Base-by-base conservation (phyloP, 352 stramenopile genomes). In the Peronospora farinosa region DNA sequence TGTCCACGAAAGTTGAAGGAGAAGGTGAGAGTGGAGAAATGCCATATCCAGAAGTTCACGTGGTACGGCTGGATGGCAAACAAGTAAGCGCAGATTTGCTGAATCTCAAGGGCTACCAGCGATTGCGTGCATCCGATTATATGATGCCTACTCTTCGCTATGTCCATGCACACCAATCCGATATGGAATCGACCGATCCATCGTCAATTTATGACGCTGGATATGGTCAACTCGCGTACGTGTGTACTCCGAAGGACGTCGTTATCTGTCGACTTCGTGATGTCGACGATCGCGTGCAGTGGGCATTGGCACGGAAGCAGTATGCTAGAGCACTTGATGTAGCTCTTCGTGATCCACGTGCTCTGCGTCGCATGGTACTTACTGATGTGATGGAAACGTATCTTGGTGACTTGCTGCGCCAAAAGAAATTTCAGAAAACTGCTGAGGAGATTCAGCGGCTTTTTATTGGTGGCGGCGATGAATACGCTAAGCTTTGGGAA, bases 51-150 rank as follows among this genome's bases (percentile, higher is more conserved):
- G 82, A 92, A 43, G 66, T 92, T 19, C 82, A 92, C 42, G 78
- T 98, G 21, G 90, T 95, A 1, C 85, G 94, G 21, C 48, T 95
- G 0, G 60, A 92, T 49, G 93, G 92, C 3, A 87, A 86, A 21
- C 66, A 84, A 50, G 75, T 98, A n/a, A 90, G 77, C 15, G 78
- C 79, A 0, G 82, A 90, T 48, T 74, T 90, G 17, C 35, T 92
- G 13, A 81, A 86, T 39, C 57, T 92, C 12, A 75, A 77, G 47
- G 77, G 78, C 4, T 90, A 90, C 54, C 67, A 87, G 43, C 77
- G 75, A 0, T 62, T 92, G 0, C 78, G 78, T 27, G 82, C 82
- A 2, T 75, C 77, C 7, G 77, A 92, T 51, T 92, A 92, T 61
- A 84, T 84, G 54, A 88, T 92, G 73, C 71, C 72, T 15, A 86